Conservation (phyloP, 2,329 filamentous ascomycete species). For the Alternaria triticina region DNA sequence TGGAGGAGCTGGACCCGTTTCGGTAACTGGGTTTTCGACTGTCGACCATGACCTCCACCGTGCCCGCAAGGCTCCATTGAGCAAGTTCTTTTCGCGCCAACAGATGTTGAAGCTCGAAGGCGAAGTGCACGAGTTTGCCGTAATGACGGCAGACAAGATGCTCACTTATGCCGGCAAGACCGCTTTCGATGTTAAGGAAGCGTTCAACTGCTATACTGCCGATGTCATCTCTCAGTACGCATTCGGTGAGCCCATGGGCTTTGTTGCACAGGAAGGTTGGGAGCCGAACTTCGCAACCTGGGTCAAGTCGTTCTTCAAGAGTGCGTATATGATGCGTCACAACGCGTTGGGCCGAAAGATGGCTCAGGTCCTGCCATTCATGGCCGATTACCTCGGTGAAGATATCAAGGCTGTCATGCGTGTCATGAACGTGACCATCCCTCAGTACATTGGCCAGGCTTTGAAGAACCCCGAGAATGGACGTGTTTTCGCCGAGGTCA, state of each 20-base stretch:
- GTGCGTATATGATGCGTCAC: conserved; percentile 38
- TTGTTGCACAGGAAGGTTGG: conserved; percentile 36
- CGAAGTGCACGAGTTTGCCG: conserved; percentile 27
- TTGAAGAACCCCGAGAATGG: conserved; percentile 33
- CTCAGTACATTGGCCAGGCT: conserved; percentile 29
- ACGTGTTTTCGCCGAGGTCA: conserved; percentile 30
- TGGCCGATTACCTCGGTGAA: conserved; percentile 35
- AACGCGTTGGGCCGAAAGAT: conserved; percentile 29
- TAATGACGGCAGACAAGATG: conserved; percentile 24
- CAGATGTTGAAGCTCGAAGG: conserved; percentile 35
- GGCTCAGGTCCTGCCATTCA: conserved; percentile 32
- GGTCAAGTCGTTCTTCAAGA: conserved; percentile 35
- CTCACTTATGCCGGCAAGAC: conserved; percentile 27
- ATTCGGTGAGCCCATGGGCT: conserved; percentile 36
- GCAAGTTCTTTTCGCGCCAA: conserved; percentile 46
- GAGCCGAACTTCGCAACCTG: conserved; percentile 36
- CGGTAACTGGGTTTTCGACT: conserved; percentile 34
- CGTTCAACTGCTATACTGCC: conserved; percentile 35
- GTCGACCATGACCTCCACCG: conserved; percentile 44
- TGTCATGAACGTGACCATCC: conserved; percentile 35
- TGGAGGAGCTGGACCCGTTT: conserved; percentile 32
- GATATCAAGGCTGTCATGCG: conserved; percentile 34
- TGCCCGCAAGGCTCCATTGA: conserved; percentile 37
- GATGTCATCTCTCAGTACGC: conserved; percentile 36
- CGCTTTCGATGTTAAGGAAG: conserved; percentile 35